Base-by-base conservation (phyloP, 2,329 filamentous ascomycete species). In the Neopestalotiopsis clavispora region DNA sequence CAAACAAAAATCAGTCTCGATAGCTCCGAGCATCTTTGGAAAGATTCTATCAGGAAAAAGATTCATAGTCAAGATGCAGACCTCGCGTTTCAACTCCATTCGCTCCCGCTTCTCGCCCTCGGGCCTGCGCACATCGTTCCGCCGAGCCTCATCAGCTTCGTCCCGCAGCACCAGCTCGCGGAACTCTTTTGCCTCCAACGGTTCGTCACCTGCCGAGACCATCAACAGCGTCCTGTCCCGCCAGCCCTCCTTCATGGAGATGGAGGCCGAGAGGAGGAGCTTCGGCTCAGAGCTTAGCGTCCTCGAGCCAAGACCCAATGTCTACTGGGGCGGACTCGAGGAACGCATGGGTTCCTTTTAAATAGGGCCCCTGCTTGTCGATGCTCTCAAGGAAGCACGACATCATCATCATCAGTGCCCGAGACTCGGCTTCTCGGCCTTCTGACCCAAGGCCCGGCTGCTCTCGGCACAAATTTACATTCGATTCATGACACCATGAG, bases 251-350 rank as follows among this genome's bases (percentile, higher is more conserved):
- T 84, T 89, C 71, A 75, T 86, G n/a, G 83, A 86, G 74, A 79
- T 89, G 70, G 86, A 90, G 74, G 87, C 87, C 74, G 88, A 90
- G 79, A 84, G 84, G 71, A 81, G 79, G 74, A 83, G 79, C 72
- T 89, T 87, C 67, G 82, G 83, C 10, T 81, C 80, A 65, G 87
- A 87, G 73, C 81, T 90, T 9, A 83, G 81, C 72, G 81, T 91
- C 20, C 83, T 91, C 32, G 89, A 91, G 78, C 89, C 89, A 2
- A 80, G 89, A 58, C 89, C 89, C 12, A 83, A 90, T 45, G 87
- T 90, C 66, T 90, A 89, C 79, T 91, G 88, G 85, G 87, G 86
- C 72, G 87, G 89, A 52, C 78, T 91, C 62, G 89, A 90, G 78
- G 89, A 90, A 80, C 83, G 87, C 66, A 88, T 90, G 76, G 80